Conservation (phyloP, 768 basidiomycete genomes). For the Pleurotus eryngii region DNA sequence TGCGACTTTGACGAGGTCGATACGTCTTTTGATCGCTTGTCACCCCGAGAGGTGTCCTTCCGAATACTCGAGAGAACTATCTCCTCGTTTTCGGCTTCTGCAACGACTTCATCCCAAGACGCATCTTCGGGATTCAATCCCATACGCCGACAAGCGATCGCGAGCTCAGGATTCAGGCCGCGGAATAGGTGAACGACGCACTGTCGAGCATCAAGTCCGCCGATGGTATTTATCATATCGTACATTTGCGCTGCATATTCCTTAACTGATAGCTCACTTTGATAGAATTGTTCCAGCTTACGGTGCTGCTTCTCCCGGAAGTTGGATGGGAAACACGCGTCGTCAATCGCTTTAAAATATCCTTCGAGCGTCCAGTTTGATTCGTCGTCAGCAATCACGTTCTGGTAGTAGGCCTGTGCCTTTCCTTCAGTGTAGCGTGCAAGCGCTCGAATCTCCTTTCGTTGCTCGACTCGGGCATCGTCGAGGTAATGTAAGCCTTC, state of each 20-base stretch:
- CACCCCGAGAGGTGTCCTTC: not conserved
- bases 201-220: slow-evolving; percentile 21
- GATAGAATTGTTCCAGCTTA: slow-evolving; percentile 18
- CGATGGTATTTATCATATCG: slow-evolving; percentile 30
- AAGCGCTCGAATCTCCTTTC: not conserved
- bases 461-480: not conserved
- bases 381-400: slow-evolving; percentile 19
- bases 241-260: slow-evolving; percentile 31
- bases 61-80: slow-evolving; percentile 12
- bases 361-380: slow-evolving; percentile 22
- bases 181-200: slow-evolving; percentile 30
- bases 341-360: slow-evolving; percentile 30
- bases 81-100: slow-evolving; percentile 28
- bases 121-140: slow-evolving; percentile 24
- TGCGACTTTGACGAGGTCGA: not conserved
- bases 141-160: slow-evolving; percentile 23
- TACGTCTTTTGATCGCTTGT: slow-evolving; percentile 9
- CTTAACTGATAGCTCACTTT: slow-evolving; percentile 23
- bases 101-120: slow-evolving; percentile 19
- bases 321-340: slow-evolving; percentile 33
- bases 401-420: slow-evolving; percentile 29
- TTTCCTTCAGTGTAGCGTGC: slow-evolving; percentile 11
- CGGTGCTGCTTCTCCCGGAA: slow-evolving; percentile 12
- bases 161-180: slow-evolving; percentile 21
- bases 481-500: not conserved